phyloP scores from a whole-genome alignment of 257 asterid genomes.

The Fraxinus cuspidata region DNA sequence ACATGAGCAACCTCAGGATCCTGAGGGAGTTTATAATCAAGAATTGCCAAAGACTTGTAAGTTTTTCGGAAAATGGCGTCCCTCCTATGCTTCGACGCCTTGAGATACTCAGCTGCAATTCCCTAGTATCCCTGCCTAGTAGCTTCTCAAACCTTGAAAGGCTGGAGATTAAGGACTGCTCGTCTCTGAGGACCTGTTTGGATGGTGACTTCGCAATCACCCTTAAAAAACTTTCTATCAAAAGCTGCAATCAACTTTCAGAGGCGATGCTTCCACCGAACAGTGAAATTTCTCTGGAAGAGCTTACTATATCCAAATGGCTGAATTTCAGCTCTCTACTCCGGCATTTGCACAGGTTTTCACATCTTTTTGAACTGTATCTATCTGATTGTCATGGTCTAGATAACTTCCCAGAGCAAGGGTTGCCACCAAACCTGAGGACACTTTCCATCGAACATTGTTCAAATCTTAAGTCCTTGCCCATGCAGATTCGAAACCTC shows the following conservation, averaged over 20 bases:
- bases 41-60: conserved; percentile 38
- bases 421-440: conserved; percentile 58
- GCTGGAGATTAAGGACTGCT: conserved; percentile 64
- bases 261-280: conserved; percentile 34
- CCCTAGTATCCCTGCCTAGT: conserved; percentile 54
- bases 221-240: conserved; percentile 56
- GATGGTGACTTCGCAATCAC: conserved; percentile 42
- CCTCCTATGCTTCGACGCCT: conserved; percentile 67
- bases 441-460: conserved; percentile 61
- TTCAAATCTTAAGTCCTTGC: conserved; percentile 54
- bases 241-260: conserved; percentile 50
- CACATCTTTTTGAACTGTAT: conserved; percentile 49
- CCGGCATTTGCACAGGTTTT: conserved; percentile 39
- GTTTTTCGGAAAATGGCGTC: conserved; percentile 51
- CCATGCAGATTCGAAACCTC: conserved; percentile 39
- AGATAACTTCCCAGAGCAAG: conserved; percentile 53
- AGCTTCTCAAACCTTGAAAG: conserved; percentile 54
- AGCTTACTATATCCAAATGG: conserved; percentile 53
- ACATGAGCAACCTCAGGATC: conserved; percentile 42
- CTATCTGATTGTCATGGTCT: conserved; percentile 46
- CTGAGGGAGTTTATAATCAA: conserved; percentile 59
- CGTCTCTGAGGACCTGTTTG: conserved; percentile 53
- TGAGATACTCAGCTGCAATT: conserved; percentile 57
- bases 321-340: conserved; percentile 45
- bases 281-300: conserved; percentile 51